Base-by-base conservation (phyloP, 2,329 filamentous ascomycete species). In the Remersonia thermophila region DNA sequence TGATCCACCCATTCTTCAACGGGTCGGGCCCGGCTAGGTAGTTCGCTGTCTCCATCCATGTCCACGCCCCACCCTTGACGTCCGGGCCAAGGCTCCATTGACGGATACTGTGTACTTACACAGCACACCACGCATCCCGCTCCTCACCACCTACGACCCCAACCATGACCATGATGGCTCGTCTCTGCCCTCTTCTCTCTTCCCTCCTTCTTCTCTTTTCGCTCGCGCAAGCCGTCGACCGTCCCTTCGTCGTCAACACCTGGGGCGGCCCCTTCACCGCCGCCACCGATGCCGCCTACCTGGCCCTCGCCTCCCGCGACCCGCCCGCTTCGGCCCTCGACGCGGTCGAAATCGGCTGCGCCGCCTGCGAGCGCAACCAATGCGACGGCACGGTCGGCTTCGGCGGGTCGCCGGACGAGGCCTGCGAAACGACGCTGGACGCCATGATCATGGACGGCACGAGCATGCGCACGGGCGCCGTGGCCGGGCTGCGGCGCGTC, bases 391-490 rank as follows among this genome's bases (percentile, higher is more conserved):
- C 61, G 27, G 69, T 73, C 27, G 69, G 69, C 35, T 71, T 56
- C 45, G 69, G 69, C 36, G 69, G 69, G 7, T 71, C 67, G 2
- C 67, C 69, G 0, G 68, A 71, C 42, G 69, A 73, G 49, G 51
- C 54, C 23, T 73, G 69, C 54, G 69, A 73, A 55, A 73, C 69
- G 3, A 72, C 69, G 1, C 65, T 73, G 11, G 69, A 73, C 51
- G 69, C 69, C n/a, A 60, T 73, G 57, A 62, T 73, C 51, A 72
- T 73, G 62, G 69, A 73, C 48, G 69, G 69, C 18, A 53, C 51
- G 0, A 66, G 58, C n/a, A 60, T 73, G 55, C 68, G 70, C 12
- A 59, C 62, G 1, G 69, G 69, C 29, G 67, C 68, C 4, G 69
- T 73, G 4, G 69, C 67, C 0, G 64, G 58, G 0, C 53, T 73